A percentile compares a stretch with the other conserved stretches of the same genome.
Evolutionary conservation across 495 filamentous ascomycete genomes (phyloP).

Genomic region (Physcia stellaris): DNA sequence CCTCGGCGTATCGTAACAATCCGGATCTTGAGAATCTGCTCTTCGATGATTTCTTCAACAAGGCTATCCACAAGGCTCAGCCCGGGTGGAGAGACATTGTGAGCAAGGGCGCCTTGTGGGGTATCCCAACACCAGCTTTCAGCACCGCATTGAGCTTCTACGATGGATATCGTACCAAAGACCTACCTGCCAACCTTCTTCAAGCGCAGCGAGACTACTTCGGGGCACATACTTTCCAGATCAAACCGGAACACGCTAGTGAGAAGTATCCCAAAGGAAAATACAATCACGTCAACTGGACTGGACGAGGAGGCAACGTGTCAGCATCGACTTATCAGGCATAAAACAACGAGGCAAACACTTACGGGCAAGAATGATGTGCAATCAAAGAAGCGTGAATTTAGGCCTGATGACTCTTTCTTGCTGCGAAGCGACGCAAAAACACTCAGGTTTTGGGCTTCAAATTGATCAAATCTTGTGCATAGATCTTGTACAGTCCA

Average conservation of each 20-base stretch:
- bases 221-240: slow-evolving; percentile 93
- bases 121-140: slow-evolving; percentile 92
- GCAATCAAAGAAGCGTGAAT: neutral
- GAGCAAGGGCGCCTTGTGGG: slow-evolving; percentile 78
- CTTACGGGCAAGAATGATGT: neutral
- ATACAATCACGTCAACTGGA: slow-evolving; percentile 99
- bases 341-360: slow-evolving; percentile 36
- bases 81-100: slow-evolving; percentile 91
- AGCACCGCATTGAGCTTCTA: slow-evolving; percentile 94
- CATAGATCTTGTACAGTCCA: too few relatives aligned
- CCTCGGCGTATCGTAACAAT: slow-evolving; percentile 85
- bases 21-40: slow-evolving; percentile 95
- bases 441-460: too few relatives aligned
- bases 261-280: slow-evolving; percentile 72
- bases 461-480: too few relatives aligned
- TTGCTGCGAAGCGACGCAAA: too few relatives aligned
- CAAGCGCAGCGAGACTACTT: slow-evolving; percentile 99
- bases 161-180: slow-evolving; percentile 90
- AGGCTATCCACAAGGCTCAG: slow-evolving; percentile 94
- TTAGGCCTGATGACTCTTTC: too few relatives aligned
- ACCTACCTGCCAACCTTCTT: slow-evolving; percentile 92
- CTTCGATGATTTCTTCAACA: slow-evolving; percentile 98
- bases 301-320: slow-evolving; percentile 89
- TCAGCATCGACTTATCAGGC: slow-evolving; percentile 94
- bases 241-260: slow-evolving; percentile 84